phyloP scores from a whole-genome alignment of 1,284 basidiomycete species.

The Polyporus tsugae region DNA sequence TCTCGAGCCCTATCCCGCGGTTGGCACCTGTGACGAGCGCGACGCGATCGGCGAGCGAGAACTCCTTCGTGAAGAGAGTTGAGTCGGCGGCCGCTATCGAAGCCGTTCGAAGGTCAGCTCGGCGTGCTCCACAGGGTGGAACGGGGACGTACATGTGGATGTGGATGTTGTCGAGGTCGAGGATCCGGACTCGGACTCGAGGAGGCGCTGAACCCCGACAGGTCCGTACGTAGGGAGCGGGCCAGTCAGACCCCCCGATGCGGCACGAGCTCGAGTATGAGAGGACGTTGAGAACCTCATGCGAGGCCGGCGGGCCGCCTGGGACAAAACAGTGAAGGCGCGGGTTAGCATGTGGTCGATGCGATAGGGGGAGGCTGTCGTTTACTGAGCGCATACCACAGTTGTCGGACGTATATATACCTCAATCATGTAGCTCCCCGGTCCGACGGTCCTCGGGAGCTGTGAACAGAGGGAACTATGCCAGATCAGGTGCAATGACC shows the following conservation, averaged over 20 bases:
- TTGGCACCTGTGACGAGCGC: conserved; percentile 82
- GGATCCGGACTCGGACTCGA: neutral
- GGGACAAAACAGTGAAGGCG: neutral
- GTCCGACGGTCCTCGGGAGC: neutral
- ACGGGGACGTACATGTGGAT: neutral
- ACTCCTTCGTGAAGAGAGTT: conserved; percentile 68
- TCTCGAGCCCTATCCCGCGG: conserved; percentile 84
- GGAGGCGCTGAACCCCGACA: neutral
- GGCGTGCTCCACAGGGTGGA: neutral
- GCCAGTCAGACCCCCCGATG: neutral
- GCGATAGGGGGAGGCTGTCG: neutral
- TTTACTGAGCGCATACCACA: too few relatives aligned
- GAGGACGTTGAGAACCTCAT: neutral
- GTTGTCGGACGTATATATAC: neutral
- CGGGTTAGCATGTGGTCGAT: neutral
- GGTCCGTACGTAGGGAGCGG: neutral
- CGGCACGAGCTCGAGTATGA: neutral
- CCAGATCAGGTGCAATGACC: neutral
- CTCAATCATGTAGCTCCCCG: neutral
- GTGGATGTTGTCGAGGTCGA: neutral
- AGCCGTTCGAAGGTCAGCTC: too few relatives aligned
- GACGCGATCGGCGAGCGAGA: conserved; percentile 77
- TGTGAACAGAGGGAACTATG: neutral
- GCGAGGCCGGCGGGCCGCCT: neutral
- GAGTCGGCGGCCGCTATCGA: conserved; percentile 19